Base-by-base conservation (phyloP, 129 eudicot genomes). In the Rutidosis leptorrhynchoides region DNA sequence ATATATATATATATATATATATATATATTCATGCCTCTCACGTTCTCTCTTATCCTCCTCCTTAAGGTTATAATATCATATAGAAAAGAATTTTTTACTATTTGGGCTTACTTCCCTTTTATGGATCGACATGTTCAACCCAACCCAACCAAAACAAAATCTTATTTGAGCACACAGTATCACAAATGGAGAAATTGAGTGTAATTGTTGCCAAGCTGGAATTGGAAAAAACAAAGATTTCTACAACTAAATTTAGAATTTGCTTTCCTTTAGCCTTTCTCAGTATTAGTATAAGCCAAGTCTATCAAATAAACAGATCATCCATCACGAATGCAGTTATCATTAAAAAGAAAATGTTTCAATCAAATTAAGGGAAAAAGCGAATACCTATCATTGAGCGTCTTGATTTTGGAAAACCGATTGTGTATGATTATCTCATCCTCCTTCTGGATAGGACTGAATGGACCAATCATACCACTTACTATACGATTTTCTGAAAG, bases 341-440 rank as follows among this genome's bases (percentile, higher is more conserved):
- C 33, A 26, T 32, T 20, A 62, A 22, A 30, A 21, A 22, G 1
- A 29, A 30, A 32, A 25, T 35, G 37, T 70, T 43, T 42, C 48
- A 11, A 25, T 22, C 26, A 19, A 19, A n/a, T 20, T 19, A 7
- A 4, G 35, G 23, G 14, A 37, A 27, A 10, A n/a, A 15, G 7
- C 16, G 7, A 40, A 62, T 84, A 89, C 95, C 97, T 89, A 68
- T 26, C 60, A 72, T 82, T 64, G 63, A 82, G 80, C 79, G 40
- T 60, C 54, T 81, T 82, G 43, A 92, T 83, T 77, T 68, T 88
- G 25, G 77, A 80, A 77, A 92, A 85, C 72, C 89, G 81, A 20
- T 85, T 85, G 21, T 70, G 71, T 71, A 85, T 45, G 45, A 27
- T 58, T 59, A 58, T 83, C 57, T 85, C 85, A 68, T 78, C 81